These are phyloP conservation scores for Spergularia azorica DNA, from an alignment of 179 eudicot genomes.

Conservation along the genomic window DNA sequence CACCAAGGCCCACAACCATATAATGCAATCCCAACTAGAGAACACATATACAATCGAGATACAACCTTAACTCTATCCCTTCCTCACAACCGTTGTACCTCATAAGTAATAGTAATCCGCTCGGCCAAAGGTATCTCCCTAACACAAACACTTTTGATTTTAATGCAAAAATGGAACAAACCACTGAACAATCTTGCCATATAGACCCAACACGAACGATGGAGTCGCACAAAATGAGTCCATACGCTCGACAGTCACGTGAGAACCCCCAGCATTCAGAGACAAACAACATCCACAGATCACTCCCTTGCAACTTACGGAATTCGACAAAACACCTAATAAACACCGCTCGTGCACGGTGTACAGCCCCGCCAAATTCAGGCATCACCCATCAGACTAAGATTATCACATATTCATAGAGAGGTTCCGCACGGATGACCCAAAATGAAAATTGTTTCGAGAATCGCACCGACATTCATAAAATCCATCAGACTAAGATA, in stretches of 20 bases:
- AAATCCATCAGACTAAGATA: neutral
- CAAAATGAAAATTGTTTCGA: too few relatives aligned
- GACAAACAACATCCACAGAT: neutral
- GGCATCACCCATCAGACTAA: neutral
- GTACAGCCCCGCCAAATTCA: neutral
- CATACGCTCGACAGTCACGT: neutral
- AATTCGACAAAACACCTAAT: neutral
- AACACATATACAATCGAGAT: neutral
- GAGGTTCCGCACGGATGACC: too few relatives aligned
- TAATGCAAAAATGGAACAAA: neutral
- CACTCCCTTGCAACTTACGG: too few relatives aligned
- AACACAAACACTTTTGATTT: conserved; percentile 3
- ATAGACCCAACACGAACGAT: neutral
- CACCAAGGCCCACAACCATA: neutral
- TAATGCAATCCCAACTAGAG: neutral
- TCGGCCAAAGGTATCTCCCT: neutral
- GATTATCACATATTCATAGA: neutral
- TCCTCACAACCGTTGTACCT: neutral
- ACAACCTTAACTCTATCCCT: neutral
- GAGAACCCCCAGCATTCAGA: neutral
- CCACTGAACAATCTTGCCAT: neutral
- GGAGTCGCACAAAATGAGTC: neutral
- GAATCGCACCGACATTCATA: neutral
- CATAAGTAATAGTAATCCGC: neutral
- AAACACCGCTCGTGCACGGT: neutral